Percentiles rank a stretch among this genome's conserved stretches.
These are phyloP conservation scores for Globisporangium nunn DNA, from an alignment of 352 stramenopile genomes.

Conservation along the genomic window DNA sequence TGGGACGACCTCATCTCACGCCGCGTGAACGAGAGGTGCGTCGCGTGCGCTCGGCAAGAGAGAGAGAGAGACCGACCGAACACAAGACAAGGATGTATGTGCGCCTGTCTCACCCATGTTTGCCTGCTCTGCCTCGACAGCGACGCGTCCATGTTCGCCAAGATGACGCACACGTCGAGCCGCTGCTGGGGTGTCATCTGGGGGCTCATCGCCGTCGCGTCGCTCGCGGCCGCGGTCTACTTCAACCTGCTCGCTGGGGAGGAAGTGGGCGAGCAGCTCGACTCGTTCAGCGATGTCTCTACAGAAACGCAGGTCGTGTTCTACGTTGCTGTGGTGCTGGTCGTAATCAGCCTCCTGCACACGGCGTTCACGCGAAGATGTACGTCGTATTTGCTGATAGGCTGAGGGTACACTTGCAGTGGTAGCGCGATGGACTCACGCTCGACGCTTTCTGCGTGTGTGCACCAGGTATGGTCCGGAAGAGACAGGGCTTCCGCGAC, in stretches of 20 bases:
- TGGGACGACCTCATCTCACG: slow-evolving; percentile 89
- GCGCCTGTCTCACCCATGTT: not conserved
- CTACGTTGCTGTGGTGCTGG: slow-evolving; percentile 27
- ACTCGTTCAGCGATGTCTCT: slow-evolving; percentile 44
- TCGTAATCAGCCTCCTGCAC: slow-evolving; percentile 58
- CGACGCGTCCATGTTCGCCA: slow-evolving; percentile 84
- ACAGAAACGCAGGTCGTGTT: slow-evolving; percentile 56
- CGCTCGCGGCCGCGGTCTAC: slow-evolving; percentile 74
- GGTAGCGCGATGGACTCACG: not conserved
- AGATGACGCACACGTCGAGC: slow-evolving; percentile 87
- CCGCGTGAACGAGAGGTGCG: slow-evolving; percentile 71
- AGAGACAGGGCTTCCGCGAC: slow-evolving; percentile 4
- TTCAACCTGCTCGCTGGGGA: slow-evolving; percentile 76
- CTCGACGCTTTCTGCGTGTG: not conserved
- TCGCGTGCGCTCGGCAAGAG: not conserved
- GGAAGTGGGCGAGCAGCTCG: slow-evolving; percentile 37
- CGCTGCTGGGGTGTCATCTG: slow-evolving; percentile 89
- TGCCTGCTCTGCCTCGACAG: slow-evolving; percentile 13
- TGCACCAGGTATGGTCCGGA: slow-evolving; percentile 5
- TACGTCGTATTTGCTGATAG: slow-evolving; percentile 13
- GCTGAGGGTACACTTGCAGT: no score
- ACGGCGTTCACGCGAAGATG: slow-evolving; percentile 65
- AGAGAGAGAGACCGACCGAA: no score
- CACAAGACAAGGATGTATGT: no score
- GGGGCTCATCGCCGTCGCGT: slow-evolving; percentile 68